phyloP scores from a whole-genome alignment of 352 stramenopile species.

The Phytophthora niederhauseri region DNA sequence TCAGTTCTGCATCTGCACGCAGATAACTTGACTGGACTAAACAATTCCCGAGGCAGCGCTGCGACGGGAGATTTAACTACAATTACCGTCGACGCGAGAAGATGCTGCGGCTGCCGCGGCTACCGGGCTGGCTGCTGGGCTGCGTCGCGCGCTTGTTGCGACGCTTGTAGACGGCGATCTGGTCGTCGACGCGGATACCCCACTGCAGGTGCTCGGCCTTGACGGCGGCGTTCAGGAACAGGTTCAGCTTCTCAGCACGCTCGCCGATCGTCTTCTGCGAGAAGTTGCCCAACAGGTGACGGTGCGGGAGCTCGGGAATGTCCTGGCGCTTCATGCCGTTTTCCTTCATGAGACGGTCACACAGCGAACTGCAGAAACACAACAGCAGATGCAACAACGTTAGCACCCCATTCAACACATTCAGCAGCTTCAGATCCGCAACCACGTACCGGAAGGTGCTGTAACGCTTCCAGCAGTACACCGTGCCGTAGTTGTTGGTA shows the following conservation, averaged over 20 bases:
- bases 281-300: conserved; percentile 86
- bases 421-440: background rate
- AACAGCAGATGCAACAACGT: background rate
- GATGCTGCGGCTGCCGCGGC: conserved; percentile 56
- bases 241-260: conserved; percentile 87
- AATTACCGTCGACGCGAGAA: conserved; percentile 79
- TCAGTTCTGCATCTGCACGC: conserved; percentile 26
- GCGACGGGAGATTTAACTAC: conserved; percentile 26
- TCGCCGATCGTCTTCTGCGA: conserved; percentile 82
- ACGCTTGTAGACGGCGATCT: conserved; percentile 91
- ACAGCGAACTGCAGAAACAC: conserved; percentile 58
- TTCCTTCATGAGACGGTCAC: conserved; percentile 87
- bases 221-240: conserved; percentile 79
- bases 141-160: conserved; percentile 73
- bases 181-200: conserved; percentile 88
- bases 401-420: background rate
- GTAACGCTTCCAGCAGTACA: conserved; percentile 91
- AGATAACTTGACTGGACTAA: conserved; percentile 34
- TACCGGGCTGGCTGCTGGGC: conserved; percentile 41
- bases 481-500: conserved; percentile 88
- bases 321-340: conserved; percentile 83
- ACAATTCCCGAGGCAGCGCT: conserved; percentile 20
- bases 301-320: conserved; percentile 85
- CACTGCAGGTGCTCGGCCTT: conserved; percentile 86
- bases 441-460: conserved; percentile 80